Base-by-base conservation (phyloP, 106 monocot genomes). In the Allium cepa region DNA sequence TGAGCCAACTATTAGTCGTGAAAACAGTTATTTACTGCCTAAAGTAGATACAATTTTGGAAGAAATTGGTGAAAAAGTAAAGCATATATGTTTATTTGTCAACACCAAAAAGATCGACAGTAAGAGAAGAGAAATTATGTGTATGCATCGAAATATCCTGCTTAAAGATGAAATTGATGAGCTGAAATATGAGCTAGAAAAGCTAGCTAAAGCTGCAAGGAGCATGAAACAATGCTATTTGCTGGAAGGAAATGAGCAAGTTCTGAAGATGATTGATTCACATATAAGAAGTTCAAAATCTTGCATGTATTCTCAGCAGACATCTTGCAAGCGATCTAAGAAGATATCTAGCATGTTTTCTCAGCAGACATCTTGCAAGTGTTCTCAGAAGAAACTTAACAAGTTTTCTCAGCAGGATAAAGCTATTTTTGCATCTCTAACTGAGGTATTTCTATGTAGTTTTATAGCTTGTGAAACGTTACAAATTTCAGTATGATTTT, bases 201-300 rank as follows among this genome's bases (percentile, higher is more conserved):
- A 60, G 14, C 57, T 90, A 59, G 72, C 76, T 15, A 60, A 73
- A 50, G 80, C 83, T 26, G 59, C 75, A 48, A 69, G 57, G 17
- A 56, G 36, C 50, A 58, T 63, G 72, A 78, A 69, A 60, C 56
- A 76, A 49, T 72, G 59, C 14, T 46, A 73, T 51, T 62, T 46
- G 5, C 18, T 61, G 17, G 60, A 65, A 61, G 68, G 46, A 18
- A 76, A 84, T 22, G 56, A 74, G 66, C 74, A 77, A 27, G 8
- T 69, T 28, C 63, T 90, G 7, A 73, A 67, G 4, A 28, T 16
- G 47, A 63, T 83, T 46, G 50, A 75, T 27, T 46, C 64, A 26
- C 69, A 82, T 7, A 66, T 49, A 3, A 75, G 50, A 48, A 68
- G 28, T 17, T 48, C 62, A 26, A 69, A 58, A 60, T 8, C 56